Base-by-base conservation (phyloP, 2,329 filamentous ascomycete genomes). In the Epichloe gansuensis region DNA sequence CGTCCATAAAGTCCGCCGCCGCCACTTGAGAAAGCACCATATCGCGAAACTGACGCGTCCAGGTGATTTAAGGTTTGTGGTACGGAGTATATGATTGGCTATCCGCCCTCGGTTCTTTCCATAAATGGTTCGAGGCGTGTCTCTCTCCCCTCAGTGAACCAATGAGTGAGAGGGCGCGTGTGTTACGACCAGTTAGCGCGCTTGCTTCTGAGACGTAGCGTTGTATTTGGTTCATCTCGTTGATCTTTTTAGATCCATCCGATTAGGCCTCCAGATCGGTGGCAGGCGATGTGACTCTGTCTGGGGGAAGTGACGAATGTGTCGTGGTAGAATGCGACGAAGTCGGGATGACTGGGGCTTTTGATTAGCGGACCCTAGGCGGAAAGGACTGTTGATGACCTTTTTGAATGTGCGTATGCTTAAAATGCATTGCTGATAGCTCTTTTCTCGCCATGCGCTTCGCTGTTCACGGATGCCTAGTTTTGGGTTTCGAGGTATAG, bases 11-110 rank as follows among this genome's bases (percentile, higher is more conserved):
- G 38, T 39, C 38, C 38, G 38, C 17, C 5, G 9, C 38, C 5
- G 9, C 38, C 25, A 36, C 13, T 15, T 43, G n/a, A 31, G 34
- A 27, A 45, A 34, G 49, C 41, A 41, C 42, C 34, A 50, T 34
- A 44, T 43, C 49, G 41, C 49, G 49, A 50, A 45, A 45, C 35
- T 34, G n/a, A 50, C 49, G 41, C 41, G 49, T 25, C 7, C 15
- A 31, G 27, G 34, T 50, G 21, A 50, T 45, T 50, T 50, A 45
- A 50, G 41, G 41, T 45, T 39, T 31, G n/a, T 7, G 17, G n/a
- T 21, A 21, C 17, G 17, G 17, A 21, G 17, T 31, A 25, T 25
- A 3, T 45, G 5, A 45, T 45, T 45, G 49, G 40, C 21, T 31
- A 11, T 23, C n/a, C 12, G 15, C 31, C 31, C 25, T 42, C 38